Base-by-base conservation (phyloP, 202 grass and related monocot genomes). In the Carex arenaria region DNA sequence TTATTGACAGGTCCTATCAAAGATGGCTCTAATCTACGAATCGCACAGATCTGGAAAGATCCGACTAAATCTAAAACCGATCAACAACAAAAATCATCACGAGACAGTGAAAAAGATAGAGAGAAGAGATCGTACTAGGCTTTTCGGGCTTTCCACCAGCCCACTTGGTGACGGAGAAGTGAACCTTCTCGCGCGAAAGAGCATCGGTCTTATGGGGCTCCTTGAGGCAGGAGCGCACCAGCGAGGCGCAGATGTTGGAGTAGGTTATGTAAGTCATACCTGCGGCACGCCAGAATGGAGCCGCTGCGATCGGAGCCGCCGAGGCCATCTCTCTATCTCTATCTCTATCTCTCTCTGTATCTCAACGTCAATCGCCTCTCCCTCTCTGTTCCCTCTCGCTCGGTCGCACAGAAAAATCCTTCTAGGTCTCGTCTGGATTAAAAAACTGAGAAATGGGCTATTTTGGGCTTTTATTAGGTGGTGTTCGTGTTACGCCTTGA, bases 241-340 rank as follows among this genome's bases (percentile, higher is more conserved):
- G 83, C 6, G 94, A 93, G 18, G 92, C 87, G 80, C 94, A 97
- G 94, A 94, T 87, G 92, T 94, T 97, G 85, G 94, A 97, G 90
- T 97, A 97, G 80, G 84, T 91, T 65, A 97, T 97, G 84, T 97
- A 97, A n/a, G 94, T 94, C 92, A 97, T 97, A 80, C 94, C 92
- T 81, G 90, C 92, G 14, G 92, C 92, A 7, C 90, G 87, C 94
- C 88, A 97, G 86, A 97, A 92, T 80, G 92, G 92, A 31, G 91
- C 90, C 62, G 94, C 92, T 28, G 86, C 91, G 68, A 80, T 91
- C 18, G 85, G 86, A 55, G 79, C 85, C 79, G 85, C 85, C 78
- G 85, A 88, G 87, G 88, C 91, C 83, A 45, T 85, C 30, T 82
- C 67, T n/a, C 36, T 54, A 10, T 18, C 57, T 74, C 68, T 85